These are phyloP conservation scores for Rhynchosporium secalis DNA, from an alignment of 2,329 filamentous ascomycete genomes.

Conservation along the genomic window DNA sequence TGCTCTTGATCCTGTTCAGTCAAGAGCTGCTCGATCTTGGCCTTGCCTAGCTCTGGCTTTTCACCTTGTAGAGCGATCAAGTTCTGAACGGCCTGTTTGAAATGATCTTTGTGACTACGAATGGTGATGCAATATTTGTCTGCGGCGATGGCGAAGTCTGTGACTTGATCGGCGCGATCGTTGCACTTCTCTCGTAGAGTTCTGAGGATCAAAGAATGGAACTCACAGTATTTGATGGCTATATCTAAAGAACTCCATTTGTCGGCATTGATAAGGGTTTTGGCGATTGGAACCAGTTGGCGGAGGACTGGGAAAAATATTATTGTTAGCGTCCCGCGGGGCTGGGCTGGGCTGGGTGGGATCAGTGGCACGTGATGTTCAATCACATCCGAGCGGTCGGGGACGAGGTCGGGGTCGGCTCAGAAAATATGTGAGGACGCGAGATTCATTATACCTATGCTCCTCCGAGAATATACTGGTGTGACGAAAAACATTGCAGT, in stretches of 20 bases:
- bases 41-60: not conserved
- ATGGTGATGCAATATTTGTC: not conserved
- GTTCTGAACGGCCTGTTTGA: not conserved
- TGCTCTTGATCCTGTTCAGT: not conserved
- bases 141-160: not conserved
- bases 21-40: slow-evolving; percentile 1
- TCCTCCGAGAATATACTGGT: too few relatives aligned
- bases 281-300: not conserved
- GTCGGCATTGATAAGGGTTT: not conserved
- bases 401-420: too few relatives aligned
- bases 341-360: not conserved
- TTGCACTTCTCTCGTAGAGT: not conserved
- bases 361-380: not conserved
- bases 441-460: too few relatives aligned
- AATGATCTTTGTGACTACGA: not conserved
- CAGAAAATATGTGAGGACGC: too few relatives aligned
- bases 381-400: too few relatives aligned
- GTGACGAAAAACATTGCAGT: too few relatives aligned
- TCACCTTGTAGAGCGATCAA: not conserved
- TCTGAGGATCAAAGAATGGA: slow-evolving; percentile 4
- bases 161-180: not conserved
- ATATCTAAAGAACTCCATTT: not conserved
- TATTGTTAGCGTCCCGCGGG: not conserved
- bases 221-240: not conserved
- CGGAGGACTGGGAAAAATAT: slow-evolving; percentile 1